Conservation (phyloP, 2,329 filamentous ascomycete species). For the Dactylellina haptotyla region DNA sequence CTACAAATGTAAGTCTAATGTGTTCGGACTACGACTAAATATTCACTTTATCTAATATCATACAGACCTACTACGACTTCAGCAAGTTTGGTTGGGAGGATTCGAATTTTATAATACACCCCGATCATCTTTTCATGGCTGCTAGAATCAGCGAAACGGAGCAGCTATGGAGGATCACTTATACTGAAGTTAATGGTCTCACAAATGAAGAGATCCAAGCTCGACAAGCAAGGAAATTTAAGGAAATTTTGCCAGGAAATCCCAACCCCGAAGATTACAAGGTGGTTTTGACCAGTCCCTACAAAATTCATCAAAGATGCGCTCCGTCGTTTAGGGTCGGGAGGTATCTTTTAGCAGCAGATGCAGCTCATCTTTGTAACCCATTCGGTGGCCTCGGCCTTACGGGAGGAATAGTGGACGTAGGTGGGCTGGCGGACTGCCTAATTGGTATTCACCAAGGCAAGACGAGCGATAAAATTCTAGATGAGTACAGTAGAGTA, state of each 20-base stretch:
- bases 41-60: constrained; percentile 21
- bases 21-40: constrained; percentile 38
- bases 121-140: constrained; percentile 72
- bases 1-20: constrained; percentile 67
- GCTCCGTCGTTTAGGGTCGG: constrained; percentile 70
- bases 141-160: constrained; percentile 68
- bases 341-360: constrained; percentile 69
- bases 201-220: constrained; percentile 67
- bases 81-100: constrained; percentile 68
- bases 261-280: constrained; percentile 70
- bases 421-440: constrained; percentile 71
- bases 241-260: constrained; percentile 69
- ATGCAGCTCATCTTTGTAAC: constrained; percentile 70
- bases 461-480: constrained; percentile 61
- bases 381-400: constrained; percentile 71
- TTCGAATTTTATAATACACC: constrained; percentile 71
- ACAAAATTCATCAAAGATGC: constrained; percentile 71
- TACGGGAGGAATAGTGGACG: constrained; percentile 73
- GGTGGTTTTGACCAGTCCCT: constrained; percentile 69
- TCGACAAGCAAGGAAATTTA: constrained; percentile 68
- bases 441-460: constrained; percentile 63
- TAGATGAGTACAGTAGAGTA: constrained; percentile 63
- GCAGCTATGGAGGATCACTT: constrained; percentile 72
- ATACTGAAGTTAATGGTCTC: constrained; percentile 69
- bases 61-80: constrained; percentile 72